Evolutionary conservation across 1,284 basidiomycete genomes (phyloP).

Genomic region (Golubevia sp.): DNA sequence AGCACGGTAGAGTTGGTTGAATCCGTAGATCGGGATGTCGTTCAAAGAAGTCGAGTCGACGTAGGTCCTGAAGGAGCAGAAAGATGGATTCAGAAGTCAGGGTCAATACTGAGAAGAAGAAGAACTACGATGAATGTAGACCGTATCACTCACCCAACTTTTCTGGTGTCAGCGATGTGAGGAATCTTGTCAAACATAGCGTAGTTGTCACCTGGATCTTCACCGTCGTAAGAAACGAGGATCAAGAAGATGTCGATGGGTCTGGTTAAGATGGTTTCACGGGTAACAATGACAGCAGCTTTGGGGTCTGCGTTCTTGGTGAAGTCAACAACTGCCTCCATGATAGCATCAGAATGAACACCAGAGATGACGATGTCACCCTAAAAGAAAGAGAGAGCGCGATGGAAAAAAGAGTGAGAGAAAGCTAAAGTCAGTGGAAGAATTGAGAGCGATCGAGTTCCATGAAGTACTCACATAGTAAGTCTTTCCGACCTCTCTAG

Average conservation of each 20-base stretch:
- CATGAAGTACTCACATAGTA: too few species aligned
- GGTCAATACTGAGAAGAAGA: neutral
- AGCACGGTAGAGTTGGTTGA: slow-evolving; percentile 1
- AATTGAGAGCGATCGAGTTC: too few species aligned
- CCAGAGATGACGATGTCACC: neutral
- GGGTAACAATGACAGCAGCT: slow-evolving; percentile 12
- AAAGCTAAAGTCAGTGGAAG: too few species aligned
- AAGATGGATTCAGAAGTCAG: neutral
- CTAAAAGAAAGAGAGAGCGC: too few species aligned
- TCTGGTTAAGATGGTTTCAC: neutral
- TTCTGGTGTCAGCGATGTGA: slow-evolving; percentile 6
- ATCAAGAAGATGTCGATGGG: slow-evolving; percentile 5
- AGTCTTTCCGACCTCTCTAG: slow-evolving; percentile 9
- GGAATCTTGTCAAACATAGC: slow-evolving; percentile 10
- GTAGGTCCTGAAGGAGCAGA: neutral
- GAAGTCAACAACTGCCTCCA: neutral
- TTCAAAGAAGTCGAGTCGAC: neutral
- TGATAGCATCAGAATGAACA: neutral
- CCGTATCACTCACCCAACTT: neutral
- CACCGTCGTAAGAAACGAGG: slow-evolving; percentile 13
- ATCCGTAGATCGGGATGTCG: neutral
- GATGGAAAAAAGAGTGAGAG: too few species aligned
- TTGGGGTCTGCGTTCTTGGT: slow-evolving; percentile 7
- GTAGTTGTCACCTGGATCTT: slow-evolving; percentile 3
- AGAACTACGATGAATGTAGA: too few species aligned